Conservation (phyloP, 1,284 basidiomycete genomes). For the Hymenochaete sp. region DNA sequence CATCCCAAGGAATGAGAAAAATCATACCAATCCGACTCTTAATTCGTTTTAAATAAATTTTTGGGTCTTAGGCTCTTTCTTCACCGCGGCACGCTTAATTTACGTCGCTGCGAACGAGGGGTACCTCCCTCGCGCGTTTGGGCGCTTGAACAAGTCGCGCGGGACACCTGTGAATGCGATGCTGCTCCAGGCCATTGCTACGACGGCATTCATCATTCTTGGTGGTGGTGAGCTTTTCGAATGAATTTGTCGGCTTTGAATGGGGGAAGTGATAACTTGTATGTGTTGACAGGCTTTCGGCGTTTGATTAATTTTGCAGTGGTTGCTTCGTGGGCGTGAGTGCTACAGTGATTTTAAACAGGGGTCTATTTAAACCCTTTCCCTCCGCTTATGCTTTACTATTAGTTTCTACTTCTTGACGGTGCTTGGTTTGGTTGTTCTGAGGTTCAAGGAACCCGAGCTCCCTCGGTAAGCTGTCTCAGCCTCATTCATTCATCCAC, state of each 20-base stretch:
- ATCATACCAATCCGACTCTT: no score
- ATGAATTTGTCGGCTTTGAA: no score
- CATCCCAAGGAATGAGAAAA: no score
- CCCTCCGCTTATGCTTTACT: not conserved
- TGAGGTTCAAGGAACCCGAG: conserved; percentile 87
- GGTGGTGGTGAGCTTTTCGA: no score
- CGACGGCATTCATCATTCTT: conserved; percentile 68
- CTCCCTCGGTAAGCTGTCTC: conserved; percentile 55
- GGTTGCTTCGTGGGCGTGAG: conserved; percentile 70
- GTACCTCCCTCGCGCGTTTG: conserved; percentile 79
- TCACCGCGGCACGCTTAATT: conserved; percentile 78
- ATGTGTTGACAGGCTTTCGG: no score
- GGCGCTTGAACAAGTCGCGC: conserved; percentile 60
- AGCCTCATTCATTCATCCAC: not conserved
- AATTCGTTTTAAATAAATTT: no score
- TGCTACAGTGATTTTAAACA: not conserved
- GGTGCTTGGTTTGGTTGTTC: conserved; percentile 80
- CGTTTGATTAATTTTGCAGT: conserved; percentile 84
- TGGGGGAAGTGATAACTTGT: no score
- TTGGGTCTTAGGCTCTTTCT: conserved; percentile 70
- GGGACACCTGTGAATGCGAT: conserved; percentile 84
- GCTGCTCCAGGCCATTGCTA: conserved; percentile 65
- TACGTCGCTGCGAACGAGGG: conserved; percentile 84
- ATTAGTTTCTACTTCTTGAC: conserved; percentile 75
- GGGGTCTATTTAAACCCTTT: not conserved